Percentiles rank a stretch among this genome's conserved stretches.
Evolutionary conservation across 2,329 filamentous ascomycete species (phyloP).

Genomic region (Alternaria arbusti): DNA sequence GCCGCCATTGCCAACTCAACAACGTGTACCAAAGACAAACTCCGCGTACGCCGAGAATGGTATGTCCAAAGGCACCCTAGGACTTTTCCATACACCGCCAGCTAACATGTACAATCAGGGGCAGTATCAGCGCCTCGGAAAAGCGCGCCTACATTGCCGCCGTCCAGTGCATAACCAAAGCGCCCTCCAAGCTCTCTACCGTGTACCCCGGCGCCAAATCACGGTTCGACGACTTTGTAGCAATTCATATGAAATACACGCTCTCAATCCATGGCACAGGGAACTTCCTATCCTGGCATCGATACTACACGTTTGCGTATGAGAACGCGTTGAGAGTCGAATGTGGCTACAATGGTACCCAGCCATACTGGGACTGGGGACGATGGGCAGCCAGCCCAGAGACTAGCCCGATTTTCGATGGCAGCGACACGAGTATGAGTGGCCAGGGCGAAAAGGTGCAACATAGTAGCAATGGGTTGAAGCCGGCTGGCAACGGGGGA

Average conservation of each 20-base stretch:
- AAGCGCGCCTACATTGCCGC: constrained; percentile 48
- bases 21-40: constrained; percentile 41
- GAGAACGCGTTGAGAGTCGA: constrained; percentile 52
- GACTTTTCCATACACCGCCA: background rate
- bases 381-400: constrained; percentile 52
- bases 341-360: constrained; percentile 53
- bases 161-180: constrained; percentile 40
- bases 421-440: constrained; percentile 57
- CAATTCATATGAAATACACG: constrained; percentile 46
- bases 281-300: constrained; percentile 51
- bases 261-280: constrained; percentile 43
- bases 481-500: constrained; percentile 60
- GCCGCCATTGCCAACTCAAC: constrained; percentile 34
- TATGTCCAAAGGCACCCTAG: constrained; percentile 6
- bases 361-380: constrained; percentile 63
- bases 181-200: constrained; percentile 31
- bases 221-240: constrained; percentile 48
- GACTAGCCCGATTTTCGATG: constrained; percentile 64
- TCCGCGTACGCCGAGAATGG: constrained; percentile 41
- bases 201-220: constrained; percentile 41
- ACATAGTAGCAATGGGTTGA: constrained; percentile 32
- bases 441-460: constrained; percentile 54
- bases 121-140: constrained; percentile 33
- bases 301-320: constrained; percentile 51
- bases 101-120: constrained; percentile 26